Evolutionary conservation across 176 grass and related monocot species (phyloP).

Genomic region (Oryza rufipogon): DNA sequence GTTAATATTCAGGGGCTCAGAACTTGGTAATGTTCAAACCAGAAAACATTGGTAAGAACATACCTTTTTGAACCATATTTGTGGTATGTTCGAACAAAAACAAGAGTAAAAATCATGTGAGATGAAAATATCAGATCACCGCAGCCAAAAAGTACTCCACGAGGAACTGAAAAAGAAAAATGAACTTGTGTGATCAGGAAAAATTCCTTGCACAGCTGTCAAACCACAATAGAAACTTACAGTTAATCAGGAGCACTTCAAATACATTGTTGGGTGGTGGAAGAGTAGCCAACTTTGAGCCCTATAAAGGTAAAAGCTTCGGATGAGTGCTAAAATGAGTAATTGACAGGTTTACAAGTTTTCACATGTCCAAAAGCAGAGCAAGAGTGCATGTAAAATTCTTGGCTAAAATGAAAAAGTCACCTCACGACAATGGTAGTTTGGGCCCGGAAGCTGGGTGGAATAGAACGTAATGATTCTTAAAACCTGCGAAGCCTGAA

Average conservation of each 20-base stretch:
- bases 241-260: slow-evolving; percentile 92
- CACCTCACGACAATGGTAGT: slow-evolving; percentile 99
- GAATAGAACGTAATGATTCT: slow-evolving; percentile 98
- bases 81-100: slow-evolving; percentile 81
- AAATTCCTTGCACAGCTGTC: slow-evolving; percentile 11
- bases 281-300: slow-evolving; percentile 80
- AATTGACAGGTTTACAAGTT: neutral
- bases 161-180: slow-evolving; percentile 61
- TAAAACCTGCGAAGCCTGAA: slow-evolving; percentile 87
- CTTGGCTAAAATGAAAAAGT: slow-evolving; percentile 9
- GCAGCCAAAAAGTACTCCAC: slow-evolving; percentile 81
- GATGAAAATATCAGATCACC: slow-evolving; percentile 99
- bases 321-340: slow-evolving; percentile 26
- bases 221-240: slow-evolving; percentile 50
- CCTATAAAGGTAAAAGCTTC: slow-evolving; percentile 53
- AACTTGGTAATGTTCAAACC: neutral
- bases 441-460: slow-evolving; percentile 96
- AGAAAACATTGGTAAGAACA: neutral
- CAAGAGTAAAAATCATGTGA: slow-evolving; percentile 98
- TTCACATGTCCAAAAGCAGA: neutral
- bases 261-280: slow-evolving; percentile 72
- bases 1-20: neutral
- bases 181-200: neutral
- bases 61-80: slow-evolving; percentile 97
- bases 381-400: neutral